phyloP scores from a whole-genome alignment of 495 filamentous ascomycete genomes.

The Hyaloscypha hepaticicola region DNA sequence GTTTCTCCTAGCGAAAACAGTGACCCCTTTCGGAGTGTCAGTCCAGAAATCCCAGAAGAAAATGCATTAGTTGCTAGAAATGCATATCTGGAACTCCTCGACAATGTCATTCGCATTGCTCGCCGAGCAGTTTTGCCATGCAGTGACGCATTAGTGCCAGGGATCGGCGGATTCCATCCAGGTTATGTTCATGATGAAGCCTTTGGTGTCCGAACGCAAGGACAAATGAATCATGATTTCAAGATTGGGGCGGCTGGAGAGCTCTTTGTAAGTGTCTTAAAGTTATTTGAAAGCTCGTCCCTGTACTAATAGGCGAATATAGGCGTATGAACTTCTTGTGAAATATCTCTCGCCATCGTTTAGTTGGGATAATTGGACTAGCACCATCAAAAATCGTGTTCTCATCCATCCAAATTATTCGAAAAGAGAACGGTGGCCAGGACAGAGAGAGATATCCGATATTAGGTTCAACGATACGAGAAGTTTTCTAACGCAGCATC shows the following conservation, averaged over 20 bases:
- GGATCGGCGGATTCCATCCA: constrained; percentile 4
- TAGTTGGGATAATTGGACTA: constrained; percentile 41
- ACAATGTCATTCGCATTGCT: constrained; percentile 33
- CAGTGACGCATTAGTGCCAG: constrained; percentile 22
- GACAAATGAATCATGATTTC: constrained; percentile 37
- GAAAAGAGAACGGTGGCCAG: constrained; percentile 36
- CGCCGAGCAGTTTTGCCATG: constrained; percentile 31
- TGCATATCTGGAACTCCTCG: constrained; percentile 33
- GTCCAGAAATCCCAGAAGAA: constrained; percentile 8
- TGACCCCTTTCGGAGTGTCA: background rate
- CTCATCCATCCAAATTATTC: constrained; percentile 38
- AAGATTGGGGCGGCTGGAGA: constrained; percentile 48
- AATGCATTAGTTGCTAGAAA: background rate
- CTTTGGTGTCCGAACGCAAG: constrained; percentile 22
- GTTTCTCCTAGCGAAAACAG: constrained; percentile 1
- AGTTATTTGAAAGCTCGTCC: background rate
- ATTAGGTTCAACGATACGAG: constrained; percentile 7
- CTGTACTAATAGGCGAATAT: constrained; percentile 4
- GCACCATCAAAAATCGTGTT: constrained; percentile 41
- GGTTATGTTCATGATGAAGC: constrained; percentile 19
- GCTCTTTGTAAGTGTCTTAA: constrained; percentile 40
- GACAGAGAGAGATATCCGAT: constrained; percentile 13
- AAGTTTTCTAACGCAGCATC: constrained; percentile 31
- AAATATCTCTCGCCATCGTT: constrained; percentile 32
- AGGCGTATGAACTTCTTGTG: constrained; percentile 46